phyloP scores from a whole-genome alignment of 805 yeast genomes.

The Ogataea neopini region DNA sequence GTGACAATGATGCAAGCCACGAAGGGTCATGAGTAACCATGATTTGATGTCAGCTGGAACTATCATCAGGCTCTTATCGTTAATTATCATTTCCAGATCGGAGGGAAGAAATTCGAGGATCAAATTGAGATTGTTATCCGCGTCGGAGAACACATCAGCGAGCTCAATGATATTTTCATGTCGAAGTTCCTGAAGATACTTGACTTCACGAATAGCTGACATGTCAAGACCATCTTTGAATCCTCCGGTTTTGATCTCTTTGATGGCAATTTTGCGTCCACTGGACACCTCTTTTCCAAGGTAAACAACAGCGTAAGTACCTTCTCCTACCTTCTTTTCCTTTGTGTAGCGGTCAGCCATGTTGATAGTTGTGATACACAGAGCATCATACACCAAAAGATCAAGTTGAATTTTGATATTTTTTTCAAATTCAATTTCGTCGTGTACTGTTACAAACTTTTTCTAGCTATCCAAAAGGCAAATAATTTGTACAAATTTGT shows the following conservation, averaged over 20 bases:
- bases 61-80: slow-evolving; percentile 74
- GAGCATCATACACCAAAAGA: no score
- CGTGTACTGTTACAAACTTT: not conserved
- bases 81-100: slow-evolving; percentile 86
- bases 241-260: slow-evolving; percentile 91
- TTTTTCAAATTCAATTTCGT: not conserved
- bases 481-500: not conserved
- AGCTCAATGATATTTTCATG: slow-evolving; percentile 84
- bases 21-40: slow-evolving; percentile 90
- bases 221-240: slow-evolving; percentile 96
- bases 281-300: slow-evolving; percentile 67
- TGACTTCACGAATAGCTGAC: slow-evolving; percentile 95
- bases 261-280: slow-evolving; percentile 75
- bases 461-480: slow-evolving; percentile 3
- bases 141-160: slow-evolving; percentile 77
- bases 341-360: slow-evolving; percentile 35
- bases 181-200: slow-evolving; percentile 77
- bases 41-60: slow-evolving; percentile 86
- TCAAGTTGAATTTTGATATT: not conserved
- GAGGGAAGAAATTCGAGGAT: slow-evolving; percentile 93
- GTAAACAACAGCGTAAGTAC: slow-evolving; percentile 96
- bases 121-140: slow-evolving; percentile 65
- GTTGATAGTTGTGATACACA: not conserved
- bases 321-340: slow-evolving; percentile 95
- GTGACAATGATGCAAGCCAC: slow-evolving; percentile 96